Conservation (phyloP, 2,329 filamentous ascomycete species). For the Botrytis galanthina region DNA sequence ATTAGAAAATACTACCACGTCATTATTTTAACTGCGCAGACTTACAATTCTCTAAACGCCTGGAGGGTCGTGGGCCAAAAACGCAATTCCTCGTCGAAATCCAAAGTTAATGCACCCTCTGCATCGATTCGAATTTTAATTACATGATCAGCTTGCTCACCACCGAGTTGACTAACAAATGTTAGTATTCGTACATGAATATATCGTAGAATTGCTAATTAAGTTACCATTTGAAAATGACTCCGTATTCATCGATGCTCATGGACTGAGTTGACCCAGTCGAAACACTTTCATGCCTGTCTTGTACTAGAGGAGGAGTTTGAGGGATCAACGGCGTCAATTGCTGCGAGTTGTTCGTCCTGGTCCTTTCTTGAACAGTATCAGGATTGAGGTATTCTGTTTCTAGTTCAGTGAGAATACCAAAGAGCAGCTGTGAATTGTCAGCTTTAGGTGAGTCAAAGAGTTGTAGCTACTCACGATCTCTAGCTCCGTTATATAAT, state of each 20-base stretch:
- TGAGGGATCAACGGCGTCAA: background rate
- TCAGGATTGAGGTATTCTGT: slow-evolving; percentile 10
- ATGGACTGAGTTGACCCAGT: background rate
- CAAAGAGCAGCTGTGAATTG: slow-evolving; percentile 4
- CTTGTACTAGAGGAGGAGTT: background rate
- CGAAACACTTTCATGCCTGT: slow-evolving; percentile 7
- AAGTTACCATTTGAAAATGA: slow-evolving; percentile 10
- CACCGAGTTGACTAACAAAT: background rate
- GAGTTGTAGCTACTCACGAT: background rate
- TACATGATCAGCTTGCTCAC: background rate
- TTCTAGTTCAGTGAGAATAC: background rate
- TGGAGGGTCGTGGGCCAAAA: background rate
- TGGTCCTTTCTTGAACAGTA: background rate
- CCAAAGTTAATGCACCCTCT: background rate
- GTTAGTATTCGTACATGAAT: background rate
- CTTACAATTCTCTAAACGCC: background rate
- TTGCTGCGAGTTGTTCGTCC: background rate
- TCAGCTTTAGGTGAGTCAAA: background rate
- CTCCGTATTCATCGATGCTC: background rate
- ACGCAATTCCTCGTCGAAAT: background rate
- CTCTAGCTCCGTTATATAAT: slow-evolving; percentile 15
- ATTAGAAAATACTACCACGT: background rate
- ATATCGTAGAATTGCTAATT: background rate
- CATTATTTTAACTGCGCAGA: background rate
- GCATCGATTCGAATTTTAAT: slow-evolving; percentile 8